These are phyloP conservation scores for Chlorella variabilis DNA, from an alignment of 163 green algal genomes.

Conservation along the genomic window DNA sequence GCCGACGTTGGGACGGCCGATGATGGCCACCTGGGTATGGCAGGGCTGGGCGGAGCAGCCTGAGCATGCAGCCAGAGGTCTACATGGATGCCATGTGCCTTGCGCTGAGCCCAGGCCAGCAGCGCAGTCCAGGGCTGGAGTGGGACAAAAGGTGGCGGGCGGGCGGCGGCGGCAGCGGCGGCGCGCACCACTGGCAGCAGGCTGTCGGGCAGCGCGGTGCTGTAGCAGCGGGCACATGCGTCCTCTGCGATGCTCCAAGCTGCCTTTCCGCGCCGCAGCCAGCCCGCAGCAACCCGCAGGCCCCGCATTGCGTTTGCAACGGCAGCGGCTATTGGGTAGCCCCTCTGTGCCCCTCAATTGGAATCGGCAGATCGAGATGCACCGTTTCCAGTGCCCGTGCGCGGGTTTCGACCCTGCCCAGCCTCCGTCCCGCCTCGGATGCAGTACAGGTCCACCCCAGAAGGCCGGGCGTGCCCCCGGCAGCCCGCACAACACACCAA, in stretches of 20 bases:
- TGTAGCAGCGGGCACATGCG: neutral
- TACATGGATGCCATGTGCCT: no score
- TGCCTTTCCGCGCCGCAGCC: neutral
- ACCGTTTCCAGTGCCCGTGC: no score
- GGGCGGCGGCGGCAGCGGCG: neutral
- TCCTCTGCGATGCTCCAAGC: neutral
- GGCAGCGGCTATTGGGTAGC: no score
- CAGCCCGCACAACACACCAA: neutral
- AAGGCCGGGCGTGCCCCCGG: no score
- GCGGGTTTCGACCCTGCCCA: no score
- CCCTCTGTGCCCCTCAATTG: no score
- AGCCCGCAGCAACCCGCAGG: neutral
- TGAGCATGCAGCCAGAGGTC: no score
- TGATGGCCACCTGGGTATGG: constrained; percentile 72
- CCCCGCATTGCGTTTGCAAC: neutral
- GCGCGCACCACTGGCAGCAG: constrained; percentile 40
- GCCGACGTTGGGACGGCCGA: constrained; percentile 89
- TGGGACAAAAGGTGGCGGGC: neutral
- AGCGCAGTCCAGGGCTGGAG: neutral
- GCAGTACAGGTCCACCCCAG: no score
- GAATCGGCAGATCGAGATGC: no score
- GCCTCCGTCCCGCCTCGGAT: no score
- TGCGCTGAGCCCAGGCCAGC: no score
- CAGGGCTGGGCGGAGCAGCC: no score
- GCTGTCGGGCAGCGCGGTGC: constrained; percentile 33